Evolutionary conservation across 176 grass and related monocot genomes (phyloP).

Genomic region (Oryza longistaminata): DNA sequence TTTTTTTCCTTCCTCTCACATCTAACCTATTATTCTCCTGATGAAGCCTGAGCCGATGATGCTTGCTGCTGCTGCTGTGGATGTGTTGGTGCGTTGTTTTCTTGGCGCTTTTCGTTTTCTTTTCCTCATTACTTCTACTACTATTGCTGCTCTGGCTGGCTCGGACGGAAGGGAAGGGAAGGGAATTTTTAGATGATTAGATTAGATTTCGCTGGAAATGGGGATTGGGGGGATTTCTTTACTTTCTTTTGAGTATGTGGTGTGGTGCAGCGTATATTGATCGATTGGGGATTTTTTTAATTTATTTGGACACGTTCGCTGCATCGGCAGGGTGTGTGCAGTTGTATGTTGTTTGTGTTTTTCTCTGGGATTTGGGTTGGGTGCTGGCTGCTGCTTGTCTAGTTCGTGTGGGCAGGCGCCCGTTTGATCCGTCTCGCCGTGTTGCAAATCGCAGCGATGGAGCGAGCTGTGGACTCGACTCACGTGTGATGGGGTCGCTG

Average conservation of each 20-base stretch:
- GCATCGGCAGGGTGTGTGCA: neutral
- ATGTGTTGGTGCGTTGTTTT: slow-evolving; percentile 49
- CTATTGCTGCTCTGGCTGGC: slow-evolving; percentile 45
- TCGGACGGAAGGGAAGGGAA: neutral
- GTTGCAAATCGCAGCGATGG: neutral
- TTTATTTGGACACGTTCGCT: no score
- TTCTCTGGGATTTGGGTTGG: neutral
- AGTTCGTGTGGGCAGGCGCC: slow-evolving; percentile 27
- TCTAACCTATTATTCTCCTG: neutral
- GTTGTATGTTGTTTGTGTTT: neutral
- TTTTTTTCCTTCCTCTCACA: slow-evolving; percentile 25
- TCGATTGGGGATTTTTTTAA: no score
- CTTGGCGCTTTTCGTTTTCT: slow-evolving; percentile 58
- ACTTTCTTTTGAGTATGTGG: neutral
- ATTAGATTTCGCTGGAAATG: slow-evolving; percentile 42
- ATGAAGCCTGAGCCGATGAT: neutral
- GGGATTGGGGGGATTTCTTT: slow-evolving; percentile 32
- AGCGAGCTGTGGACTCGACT: neutral
- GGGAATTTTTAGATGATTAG: slow-evolving; percentile 15
- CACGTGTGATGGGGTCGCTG: neutral
- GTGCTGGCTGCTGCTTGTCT: neutral
- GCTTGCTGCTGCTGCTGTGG: neutral
- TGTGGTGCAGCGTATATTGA: no score
- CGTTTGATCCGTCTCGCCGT: slow-evolving; percentile 42
- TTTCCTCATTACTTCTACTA: slow-evolving; percentile 60